These are phyloP conservation scores for Stevia rebaudiana DNA, from an alignment of 140 eudicot genomes.

Conservation along the genomic window DNA sequence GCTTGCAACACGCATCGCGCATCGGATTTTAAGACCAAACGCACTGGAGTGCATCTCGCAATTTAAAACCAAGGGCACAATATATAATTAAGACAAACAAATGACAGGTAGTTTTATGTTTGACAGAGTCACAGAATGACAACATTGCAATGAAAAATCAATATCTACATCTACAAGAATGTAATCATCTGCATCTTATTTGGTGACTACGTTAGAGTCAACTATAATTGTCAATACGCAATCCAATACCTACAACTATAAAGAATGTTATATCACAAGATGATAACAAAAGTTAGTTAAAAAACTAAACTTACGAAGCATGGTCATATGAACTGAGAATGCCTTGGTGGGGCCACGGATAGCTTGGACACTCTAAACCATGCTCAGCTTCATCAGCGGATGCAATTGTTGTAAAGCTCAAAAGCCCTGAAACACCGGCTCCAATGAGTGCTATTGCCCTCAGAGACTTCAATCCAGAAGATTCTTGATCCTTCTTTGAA, in stretches of 20 bases:
- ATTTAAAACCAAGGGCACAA: not conserved
- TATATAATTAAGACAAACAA: not conserved
- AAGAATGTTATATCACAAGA: not conserved
- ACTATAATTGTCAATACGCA: not conserved
- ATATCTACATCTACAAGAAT: not conserved
- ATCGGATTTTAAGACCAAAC: too few species aligned
- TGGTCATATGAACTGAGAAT: constrained; percentile 76
- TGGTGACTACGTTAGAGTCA: not conserved
- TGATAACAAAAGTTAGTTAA: not conserved
- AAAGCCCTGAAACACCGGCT: constrained; percentile 78
- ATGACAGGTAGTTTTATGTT: not conserved
- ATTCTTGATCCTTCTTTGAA: constrained; percentile 29
- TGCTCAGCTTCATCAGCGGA: constrained; percentile 90
- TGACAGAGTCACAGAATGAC: not conserved
- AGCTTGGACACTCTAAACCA: constrained; percentile 53
- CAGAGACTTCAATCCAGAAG: constrained; percentile 51
- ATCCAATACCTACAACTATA: not conserved
- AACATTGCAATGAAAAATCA: too few species aligned
- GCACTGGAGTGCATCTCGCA: too few species aligned
- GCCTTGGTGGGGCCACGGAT: constrained; percentile 81
- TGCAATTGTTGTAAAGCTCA: constrained; percentile 67
- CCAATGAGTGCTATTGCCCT: constrained; percentile 72
- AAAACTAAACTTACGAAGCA: constrained; percentile 60
- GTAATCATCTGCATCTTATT: not conserved
- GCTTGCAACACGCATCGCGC: too few species aligned